phyloP scores from a whole-genome alignment of 2,329 filamentous ascomycete genomes.

The Cordyceps javanica region DNA sequence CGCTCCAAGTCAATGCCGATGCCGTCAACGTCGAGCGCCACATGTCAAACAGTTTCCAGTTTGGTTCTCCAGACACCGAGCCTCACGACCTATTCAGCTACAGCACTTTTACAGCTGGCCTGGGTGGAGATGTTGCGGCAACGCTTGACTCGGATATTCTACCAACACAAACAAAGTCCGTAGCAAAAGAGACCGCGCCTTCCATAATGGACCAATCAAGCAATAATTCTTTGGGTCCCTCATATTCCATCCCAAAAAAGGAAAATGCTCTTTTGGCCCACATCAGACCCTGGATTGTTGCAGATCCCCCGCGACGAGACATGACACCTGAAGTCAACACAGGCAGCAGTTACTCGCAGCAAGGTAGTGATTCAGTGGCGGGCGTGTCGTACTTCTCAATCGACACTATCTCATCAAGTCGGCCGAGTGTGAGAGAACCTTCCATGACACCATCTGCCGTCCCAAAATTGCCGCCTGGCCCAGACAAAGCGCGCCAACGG shows the following conservation, averaged over 20 bases:
- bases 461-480: background rate
- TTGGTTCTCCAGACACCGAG: constrained; percentile 20
- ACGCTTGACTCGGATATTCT: background rate
- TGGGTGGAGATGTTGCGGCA: background rate
- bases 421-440: background rate
- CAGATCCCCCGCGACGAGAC: background rate
- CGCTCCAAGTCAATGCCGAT: constrained; percentile 30
- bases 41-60: constrained; percentile 28
- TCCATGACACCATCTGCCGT: background rate
- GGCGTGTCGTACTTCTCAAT: background rate
- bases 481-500: constrained; percentile 23
- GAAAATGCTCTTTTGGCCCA: constrained; percentile 2
- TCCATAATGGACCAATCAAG: constrained; percentile 8
- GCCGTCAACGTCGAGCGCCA: constrained; percentile 33
- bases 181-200: background rate
- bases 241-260: background rate
- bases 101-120: background rate
- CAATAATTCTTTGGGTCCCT: constrained; percentile 6
- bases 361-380: background rate
- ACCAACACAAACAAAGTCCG: background rate
- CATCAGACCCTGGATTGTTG: constrained; percentile 1
- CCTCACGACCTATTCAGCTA: background rate
- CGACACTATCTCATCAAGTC: background rate
- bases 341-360: constrained; percentile 8
- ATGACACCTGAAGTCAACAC: background rate